phyloP scores from a whole-genome alignment of 495 filamentous ascomycete species.

The Barbatosphaeria neglecta region DNA sequence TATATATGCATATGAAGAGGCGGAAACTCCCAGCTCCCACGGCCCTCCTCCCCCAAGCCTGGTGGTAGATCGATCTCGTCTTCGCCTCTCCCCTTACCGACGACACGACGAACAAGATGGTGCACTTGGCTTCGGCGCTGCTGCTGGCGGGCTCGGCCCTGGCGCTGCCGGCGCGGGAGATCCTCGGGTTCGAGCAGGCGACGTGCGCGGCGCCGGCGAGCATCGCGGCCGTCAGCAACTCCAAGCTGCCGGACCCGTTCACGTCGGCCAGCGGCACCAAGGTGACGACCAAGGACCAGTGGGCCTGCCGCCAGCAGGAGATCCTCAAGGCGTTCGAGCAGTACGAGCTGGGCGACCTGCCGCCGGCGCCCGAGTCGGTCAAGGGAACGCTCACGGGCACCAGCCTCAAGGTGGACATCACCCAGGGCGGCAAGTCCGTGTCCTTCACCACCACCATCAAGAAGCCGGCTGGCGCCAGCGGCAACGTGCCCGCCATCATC shows the following conservation, averaged over 20 bases:
- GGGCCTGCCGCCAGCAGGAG: slow-evolving; percentile 38
- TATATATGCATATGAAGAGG: slow-evolving; percentile 8
- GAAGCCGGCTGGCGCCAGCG: slow-evolving; percentile 23
- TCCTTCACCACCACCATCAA: slow-evolving; percentile 34
- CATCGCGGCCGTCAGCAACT: slow-evolving; percentile 16
- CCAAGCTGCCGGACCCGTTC: slow-evolving; percentile 44
- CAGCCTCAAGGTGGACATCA: slow-evolving; percentile 30
- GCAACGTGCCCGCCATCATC: slow-evolving; percentile 39
- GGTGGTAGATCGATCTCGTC: no score
- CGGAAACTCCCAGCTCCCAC: slow-evolving; percentile 1
- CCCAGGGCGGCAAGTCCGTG: slow-evolving; percentile 32
- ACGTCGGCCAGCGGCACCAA: slow-evolving; percentile 28
- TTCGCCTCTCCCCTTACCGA: background rate
- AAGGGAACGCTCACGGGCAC: slow-evolving; percentile 28
- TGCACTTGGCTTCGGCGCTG: slow-evolving; percentile 30
- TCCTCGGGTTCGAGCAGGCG: slow-evolving; percentile 28
- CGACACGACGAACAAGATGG: no score
- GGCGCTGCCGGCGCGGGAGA: slow-evolving; percentile 27
- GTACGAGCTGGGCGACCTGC: slow-evolving; percentile 41
- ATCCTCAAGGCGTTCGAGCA: slow-evolving; percentile 38
- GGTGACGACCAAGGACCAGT: slow-evolving; percentile 35
- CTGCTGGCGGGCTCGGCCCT: slow-evolving; percentile 27
- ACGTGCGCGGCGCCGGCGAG: slow-evolving; percentile 15
- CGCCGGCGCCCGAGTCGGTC: slow-evolving; percentile 30
- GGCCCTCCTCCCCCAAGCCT: no score